phyloP scores from a whole-genome alignment of 2,329 filamentous ascomycete genomes.

The Myriosclerotinia curreyana region DNA sequence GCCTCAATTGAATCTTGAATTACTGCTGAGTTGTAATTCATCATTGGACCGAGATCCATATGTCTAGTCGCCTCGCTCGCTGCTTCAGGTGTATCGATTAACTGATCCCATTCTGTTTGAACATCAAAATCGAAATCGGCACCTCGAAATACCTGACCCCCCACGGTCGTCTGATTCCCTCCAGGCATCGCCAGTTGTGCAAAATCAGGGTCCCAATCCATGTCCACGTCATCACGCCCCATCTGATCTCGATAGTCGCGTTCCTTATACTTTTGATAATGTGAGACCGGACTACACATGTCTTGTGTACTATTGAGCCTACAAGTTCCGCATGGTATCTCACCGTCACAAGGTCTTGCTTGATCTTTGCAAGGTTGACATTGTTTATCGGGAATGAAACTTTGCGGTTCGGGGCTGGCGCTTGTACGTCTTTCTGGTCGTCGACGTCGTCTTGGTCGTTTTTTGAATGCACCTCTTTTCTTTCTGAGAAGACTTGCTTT shows the following conservation, averaged over 20 bases:
- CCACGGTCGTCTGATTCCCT: no score
- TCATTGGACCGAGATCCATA: conserved; percentile 9
- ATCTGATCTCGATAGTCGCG: not conserved
- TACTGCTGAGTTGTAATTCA: not conserved
- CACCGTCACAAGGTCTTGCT: conserved; percentile 8
- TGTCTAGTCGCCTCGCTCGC: not conserved
- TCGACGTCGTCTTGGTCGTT: not conserved
- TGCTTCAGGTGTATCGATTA: not conserved
- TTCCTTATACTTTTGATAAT: not conserved
- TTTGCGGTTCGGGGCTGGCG: not conserved
- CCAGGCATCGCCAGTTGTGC: no score
- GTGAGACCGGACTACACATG: not conserved
- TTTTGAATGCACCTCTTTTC: not conserved
- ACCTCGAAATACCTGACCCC: no score
- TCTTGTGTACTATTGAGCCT: not conserved
- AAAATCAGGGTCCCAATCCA: not conserved
- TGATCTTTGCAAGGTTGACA: conserved; percentile 4
- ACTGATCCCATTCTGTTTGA: conserved; percentile 4
- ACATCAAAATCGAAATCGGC: no score
- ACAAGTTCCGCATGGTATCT: conserved; percentile 6
- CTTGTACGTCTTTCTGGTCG: not conserved
- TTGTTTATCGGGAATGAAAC: not conserved
- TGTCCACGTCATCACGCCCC: not conserved
- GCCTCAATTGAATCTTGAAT: conserved; percentile 2
- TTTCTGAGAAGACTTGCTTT: not conserved